Percentiles rank a stretch among this genome's conserved stretches.
These are phyloP conservation scores for Lactarius vividus DNA, from an alignment of 768 basidiomycete species.

Conservation along the genomic window DNA sequence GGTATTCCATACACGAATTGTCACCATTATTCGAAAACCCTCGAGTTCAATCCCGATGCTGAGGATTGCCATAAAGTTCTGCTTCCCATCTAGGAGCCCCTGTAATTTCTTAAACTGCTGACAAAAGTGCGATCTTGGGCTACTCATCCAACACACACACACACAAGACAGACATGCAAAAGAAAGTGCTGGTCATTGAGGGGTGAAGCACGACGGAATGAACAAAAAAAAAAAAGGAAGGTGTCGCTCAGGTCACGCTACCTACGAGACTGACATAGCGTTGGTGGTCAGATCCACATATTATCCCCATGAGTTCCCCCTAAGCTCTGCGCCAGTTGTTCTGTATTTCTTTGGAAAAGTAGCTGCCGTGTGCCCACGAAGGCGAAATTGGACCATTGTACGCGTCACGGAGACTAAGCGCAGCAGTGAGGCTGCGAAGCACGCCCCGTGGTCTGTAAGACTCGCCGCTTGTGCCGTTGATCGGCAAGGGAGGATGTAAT, in stretches of 20 bases:
- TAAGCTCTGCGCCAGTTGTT: neutral
- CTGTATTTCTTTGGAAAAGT: neutral
- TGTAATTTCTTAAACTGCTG: too few species aligned
- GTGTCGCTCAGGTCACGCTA: too few species aligned
- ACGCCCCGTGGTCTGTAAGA: conserved; percentile 4
- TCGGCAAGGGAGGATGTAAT: conserved; percentile 6
- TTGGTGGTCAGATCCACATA: neutral
- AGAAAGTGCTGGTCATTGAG: neutral
- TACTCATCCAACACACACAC: too few species aligned
- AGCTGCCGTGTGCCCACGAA: conserved; percentile 10
- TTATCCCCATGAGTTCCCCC: neutral
- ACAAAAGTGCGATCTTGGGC: too few species aligned
- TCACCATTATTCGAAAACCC: too few species aligned
- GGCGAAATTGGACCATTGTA: conserved; percentile 10
- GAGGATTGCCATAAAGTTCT: too few species aligned
- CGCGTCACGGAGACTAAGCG: neutral
- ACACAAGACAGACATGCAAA: neutral
- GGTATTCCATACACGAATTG: too few species aligned
- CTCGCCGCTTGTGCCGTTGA: conserved; percentile 2
- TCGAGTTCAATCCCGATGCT: too few species aligned
- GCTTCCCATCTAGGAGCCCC: too few species aligned
- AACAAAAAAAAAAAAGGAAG: too few species aligned
- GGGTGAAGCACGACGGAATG: too few species aligned
- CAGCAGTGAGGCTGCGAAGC: neutral
- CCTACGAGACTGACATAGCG: too few species aligned